phyloP scores from a whole-genome alignment of 1,284 basidiomycete genomes.

The Papiliotrema flavescens region DNA sequence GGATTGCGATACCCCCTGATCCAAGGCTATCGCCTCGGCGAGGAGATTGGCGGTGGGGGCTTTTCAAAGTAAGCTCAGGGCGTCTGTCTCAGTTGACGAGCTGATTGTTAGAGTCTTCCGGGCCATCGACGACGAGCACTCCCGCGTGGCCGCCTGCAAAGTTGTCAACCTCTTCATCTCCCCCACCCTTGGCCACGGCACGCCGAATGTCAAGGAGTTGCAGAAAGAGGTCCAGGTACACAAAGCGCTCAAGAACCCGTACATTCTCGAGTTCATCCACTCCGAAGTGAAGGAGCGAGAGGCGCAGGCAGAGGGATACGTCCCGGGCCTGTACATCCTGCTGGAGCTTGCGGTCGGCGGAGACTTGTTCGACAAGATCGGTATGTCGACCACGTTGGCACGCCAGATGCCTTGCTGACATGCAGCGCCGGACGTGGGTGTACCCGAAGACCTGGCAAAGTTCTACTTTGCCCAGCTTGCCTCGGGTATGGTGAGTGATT shows the following conservation, averaged over 20 bases:
- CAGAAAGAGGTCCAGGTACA: constrained; percentile 95
- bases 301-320: constrained; percentile 50
- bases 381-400: constrained; percentile 51
- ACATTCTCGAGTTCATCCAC: constrained; percentile 81
- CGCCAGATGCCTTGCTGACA: neutral
- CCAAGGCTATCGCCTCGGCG: constrained; percentile 65
- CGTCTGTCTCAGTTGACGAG: neutral
- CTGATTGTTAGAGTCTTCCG: constrained; percentile 64
- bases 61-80: constrained; percentile 65
- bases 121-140: constrained; percentile 64
- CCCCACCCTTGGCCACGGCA: constrained; percentile 29
- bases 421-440: constrained; percentile 77
- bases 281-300: constrained; percentile 70
- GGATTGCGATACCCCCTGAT: constrained; percentile 32
- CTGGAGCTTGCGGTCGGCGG: constrained; percentile 90
- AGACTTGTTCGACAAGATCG: constrained; percentile 97
- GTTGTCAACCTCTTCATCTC: constrained; percentile 58
- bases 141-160: constrained; percentile 75
- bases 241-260: constrained; percentile 69
- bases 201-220: constrained; percentile 62
- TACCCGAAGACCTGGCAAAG: constrained; percentile 83
- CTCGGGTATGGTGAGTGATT: constrained; percentile 58
- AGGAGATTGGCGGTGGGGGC: constrained; percentile 77
- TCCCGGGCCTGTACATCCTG: constrained; percentile 85
- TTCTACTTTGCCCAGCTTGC: constrained; percentile 88